Base-by-base conservation (phyloP, 2,329 filamentous ascomycete genomes). In the Samsoniella hepiali region DNA sequence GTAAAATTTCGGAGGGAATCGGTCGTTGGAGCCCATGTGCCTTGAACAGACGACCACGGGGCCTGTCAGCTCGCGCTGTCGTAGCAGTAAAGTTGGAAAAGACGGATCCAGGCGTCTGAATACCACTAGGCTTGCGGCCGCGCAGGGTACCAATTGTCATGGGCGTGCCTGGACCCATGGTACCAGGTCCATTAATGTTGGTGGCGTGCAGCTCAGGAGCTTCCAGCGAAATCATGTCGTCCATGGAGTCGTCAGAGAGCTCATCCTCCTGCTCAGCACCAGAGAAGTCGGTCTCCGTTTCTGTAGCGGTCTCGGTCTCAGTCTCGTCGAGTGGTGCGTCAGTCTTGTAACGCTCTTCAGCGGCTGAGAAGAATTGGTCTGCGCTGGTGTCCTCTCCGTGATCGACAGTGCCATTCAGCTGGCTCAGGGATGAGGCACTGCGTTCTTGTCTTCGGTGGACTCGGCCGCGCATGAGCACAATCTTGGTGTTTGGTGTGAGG, bases 291-390 rank as follows among this genome's bases (percentile, higher is more conserved):
- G 87, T 81, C 63, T 85, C 82, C 1, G 85, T 86, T 69, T 91
- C 89, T 2, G 84, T 86, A 8, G 79, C 77, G 1, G 81, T 81
- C 62, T 83, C 84, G 6, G 83, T 83, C 8, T 85, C 85, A 49
- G 67, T 67, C 45, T 88, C 88, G 17, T 62, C 59, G 1, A 83
- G 81, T 31, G 81, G 79, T 8, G 81, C 79, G 63, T 86, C 83
- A 15, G 85, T 85, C 69, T 80, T 85, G 65, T 84, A 77, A 29
- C 87, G 84, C 67, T 96, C 93, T 73, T 97, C 94, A 2, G 91
- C 89, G 1, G 94, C 94, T 6, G 94, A 97, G 75, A 87, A 97
- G 78, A 97, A 97, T 69, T 93, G 89, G 72, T 98, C 94, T 64
- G 91, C 96, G 6, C 91, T 88, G 1, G 90, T 92, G 69, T 96